Evolutionary conservation across 1,284 basidiomycete species (phyloP), one percentile per base, ranked within the genome.

Genomic region (Malassezia equina): DNA sequence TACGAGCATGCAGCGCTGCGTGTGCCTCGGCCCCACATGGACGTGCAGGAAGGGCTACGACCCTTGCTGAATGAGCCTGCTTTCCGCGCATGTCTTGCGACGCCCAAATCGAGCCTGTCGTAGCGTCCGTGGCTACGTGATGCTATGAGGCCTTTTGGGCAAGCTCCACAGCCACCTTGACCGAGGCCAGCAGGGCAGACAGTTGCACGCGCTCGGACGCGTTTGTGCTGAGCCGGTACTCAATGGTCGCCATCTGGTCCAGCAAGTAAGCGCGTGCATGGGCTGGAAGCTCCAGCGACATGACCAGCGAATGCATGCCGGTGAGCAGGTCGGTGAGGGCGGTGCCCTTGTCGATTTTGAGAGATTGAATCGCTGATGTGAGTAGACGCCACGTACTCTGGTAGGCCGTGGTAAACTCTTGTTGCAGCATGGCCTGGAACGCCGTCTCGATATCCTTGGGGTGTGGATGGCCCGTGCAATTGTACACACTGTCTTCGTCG

Each of bases 381-480:
- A 42, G 47, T 50, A 5, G 17, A 1, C 2, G 32, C 17, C 1
- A 76, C 84, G 62, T 64, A 94, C 90, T 83, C 63, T 84, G 82
- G 72, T 90, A 91, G 12, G 87, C 84, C 0, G 88, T 93, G 0
- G 89, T 90, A 67, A 98, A 98, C 66, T 96, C 93, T 66, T 95
- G 90, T 7, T 85, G 82, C 75, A 98, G 83, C 94, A 99, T 98
- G 11, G 86, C 89, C 64, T 90, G 85, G 31, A 98, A 86, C 27
- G 98, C 86, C 5, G 83, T 82, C 70, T 91, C 88, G 47, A 99
- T 88, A 75, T 98, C 93, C 24, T 82, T 80, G 0, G 94, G 94
- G 71, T 94, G 90, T 13, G 94, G 94, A 63, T 85, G 90, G 23
- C 94, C 94, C 0, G 94, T 98, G 73, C 93, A 98, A 61, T 86